Conservation (phyloP, 2,329 filamentous ascomycete genomes). For the Aspergillus caelatus region DNA sequence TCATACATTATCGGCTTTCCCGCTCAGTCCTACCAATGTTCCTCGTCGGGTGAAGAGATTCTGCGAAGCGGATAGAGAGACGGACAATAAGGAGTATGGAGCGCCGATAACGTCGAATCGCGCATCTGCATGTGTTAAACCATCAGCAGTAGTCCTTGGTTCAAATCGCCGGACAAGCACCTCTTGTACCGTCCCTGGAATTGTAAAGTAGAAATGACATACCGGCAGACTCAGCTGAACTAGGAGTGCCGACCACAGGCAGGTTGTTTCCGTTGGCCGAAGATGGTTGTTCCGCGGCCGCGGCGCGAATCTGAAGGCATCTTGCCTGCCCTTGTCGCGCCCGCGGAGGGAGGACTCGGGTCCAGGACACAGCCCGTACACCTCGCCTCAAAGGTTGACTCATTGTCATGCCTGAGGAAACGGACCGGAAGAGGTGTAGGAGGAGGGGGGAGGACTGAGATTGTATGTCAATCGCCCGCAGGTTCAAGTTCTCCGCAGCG, state of each 20-base stretch:
- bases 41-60: slow-evolving; percentile 90
- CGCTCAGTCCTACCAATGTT: slow-evolving; percentile 85
- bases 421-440: slow-evolving; percentile 8
- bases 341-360: slow-evolving; percentile 32
- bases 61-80: slow-evolving; percentile 89
- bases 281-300: slow-evolving; percentile 41
- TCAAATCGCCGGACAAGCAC: not conserved
- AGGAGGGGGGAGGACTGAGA: slow-evolving; percentile 5
- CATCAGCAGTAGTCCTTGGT: slow-evolving; percentile 18
- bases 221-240: slow-evolving; percentile 47
- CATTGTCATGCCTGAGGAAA: slow-evolving; percentile 33
- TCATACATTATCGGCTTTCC: slow-evolving; percentile 84
- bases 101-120: slow-evolving; percentile 91
- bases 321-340: slow-evolving; percentile 33
- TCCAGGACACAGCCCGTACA: slow-evolving; percentile 37
- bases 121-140: slow-evolving; percentile 65
- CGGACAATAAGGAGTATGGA: slow-evolving; percentile 90
- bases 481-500: slow-evolving; percentile 14
- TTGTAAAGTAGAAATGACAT: slow-evolving; percentile 14
- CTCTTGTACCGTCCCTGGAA: not conserved
- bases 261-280: slow-evolving; percentile 41
- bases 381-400: slow-evolving; percentile 40
- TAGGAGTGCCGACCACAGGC: slow-evolving; percentile 40
- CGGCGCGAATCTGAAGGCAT: slow-evolving; percentile 49
- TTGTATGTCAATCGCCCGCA: slow-evolving; percentile 7